A percentile compares a stretch with the other conserved stretches of the same genome.
Conservation (phyloP, 768 basidiomycete species). For the Suillus cothurnatus region DNA sequence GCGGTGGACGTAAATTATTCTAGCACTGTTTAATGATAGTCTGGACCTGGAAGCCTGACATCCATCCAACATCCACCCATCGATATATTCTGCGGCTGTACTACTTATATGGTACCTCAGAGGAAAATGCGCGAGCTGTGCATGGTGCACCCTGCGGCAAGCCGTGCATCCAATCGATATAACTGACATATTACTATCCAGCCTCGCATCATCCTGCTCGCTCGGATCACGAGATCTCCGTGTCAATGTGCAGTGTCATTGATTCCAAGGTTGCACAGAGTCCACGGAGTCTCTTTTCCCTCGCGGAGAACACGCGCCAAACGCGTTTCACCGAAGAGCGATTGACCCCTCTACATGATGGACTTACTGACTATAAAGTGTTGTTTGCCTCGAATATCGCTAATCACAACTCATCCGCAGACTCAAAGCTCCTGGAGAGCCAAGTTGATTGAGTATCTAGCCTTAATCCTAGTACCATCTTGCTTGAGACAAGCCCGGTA, state of each 20-base stretch:
- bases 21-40: not conserved
- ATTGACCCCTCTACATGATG: slow-evolving; percentile 14
- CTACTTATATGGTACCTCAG: not conserved
- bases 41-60: not conserved
- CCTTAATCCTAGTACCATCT: slow-evolving; percentile 11
- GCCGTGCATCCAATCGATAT: not conserved
- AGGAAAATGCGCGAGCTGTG: not conserved
- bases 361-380: slow-evolving; percentile 28
- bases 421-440: slow-evolving; percentile 34
- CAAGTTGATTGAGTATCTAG: slow-evolving; percentile 12
- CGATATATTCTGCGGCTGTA: not conserved
- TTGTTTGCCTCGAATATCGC: slow-evolving; percentile 11
- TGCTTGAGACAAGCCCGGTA: slow-evolving; percentile 14
- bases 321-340: slow-evolving; percentile 27
- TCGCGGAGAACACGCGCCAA: slow-evolving; percentile 33
- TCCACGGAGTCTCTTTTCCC: slow-evolving; percentile 23
- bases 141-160: not conserved
- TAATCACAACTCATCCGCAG: slow-evolving; percentile 43
- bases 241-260: not conserved
- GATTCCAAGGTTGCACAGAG: not conserved
- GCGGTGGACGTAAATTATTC: not conserved
- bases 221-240: slow-evolving; percentile 3
- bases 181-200: not conserved
- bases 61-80: not conserved
- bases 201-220: slow-evolving; percentile 8